Evolutionary conservation across 352 stramenopile genomes (phyloP), one percentile per base, ranked within the genome.

Genomic region (Globisporangium perplexum): DNA sequence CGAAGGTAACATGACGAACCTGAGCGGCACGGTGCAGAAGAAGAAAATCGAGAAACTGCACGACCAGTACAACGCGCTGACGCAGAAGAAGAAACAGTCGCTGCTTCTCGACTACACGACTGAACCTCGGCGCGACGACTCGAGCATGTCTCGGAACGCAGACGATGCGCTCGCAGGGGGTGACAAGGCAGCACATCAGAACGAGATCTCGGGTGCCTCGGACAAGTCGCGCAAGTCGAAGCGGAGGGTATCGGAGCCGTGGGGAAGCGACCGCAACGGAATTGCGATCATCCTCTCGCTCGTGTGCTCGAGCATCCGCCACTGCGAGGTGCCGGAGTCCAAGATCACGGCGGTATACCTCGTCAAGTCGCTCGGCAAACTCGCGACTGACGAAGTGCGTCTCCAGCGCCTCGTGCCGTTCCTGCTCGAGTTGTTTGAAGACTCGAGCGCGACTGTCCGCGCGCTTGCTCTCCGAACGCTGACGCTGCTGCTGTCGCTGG

Each of bases 371-470:
- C 63, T 98, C 20, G 86, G 85, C 7, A 70, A 87, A 54, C 96
- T 90, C 60, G 90, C 88, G 22, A 92, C 77, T 8, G 95, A 98
- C 53, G 93, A 98, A 71, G 90, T 96, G 28, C 79, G 94, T 38
- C 81, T 99, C 11, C 95, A 99, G 64, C 80, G 94, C 52, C 71
- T 98, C 51, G 77, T 99, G 36, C 96, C 91, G 22, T 97, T 96
- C 57, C 66, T 97, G 31, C 72, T 98, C 33, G 90, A 94, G 53
- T 64, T 98, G 30, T 83, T 98, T 31, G 89, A 98, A 43, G 96
- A 99, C 64, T 55, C 74, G 5, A 91, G 78, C 62, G 83, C 86
- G 5, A 83, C 88, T 7, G 93, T 99, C 12, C 74, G 96, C 20
- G 86, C 93, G 10, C 78, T 93, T 7, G 82, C 90, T 10, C 79